Percentiles rank a stretch among this genome's conserved stretches.
These are phyloP conservation scores for Botrytis porri DNA, from an alignment of 2,329 filamentous ascomycete species.

Conservation along the genomic window DNA sequence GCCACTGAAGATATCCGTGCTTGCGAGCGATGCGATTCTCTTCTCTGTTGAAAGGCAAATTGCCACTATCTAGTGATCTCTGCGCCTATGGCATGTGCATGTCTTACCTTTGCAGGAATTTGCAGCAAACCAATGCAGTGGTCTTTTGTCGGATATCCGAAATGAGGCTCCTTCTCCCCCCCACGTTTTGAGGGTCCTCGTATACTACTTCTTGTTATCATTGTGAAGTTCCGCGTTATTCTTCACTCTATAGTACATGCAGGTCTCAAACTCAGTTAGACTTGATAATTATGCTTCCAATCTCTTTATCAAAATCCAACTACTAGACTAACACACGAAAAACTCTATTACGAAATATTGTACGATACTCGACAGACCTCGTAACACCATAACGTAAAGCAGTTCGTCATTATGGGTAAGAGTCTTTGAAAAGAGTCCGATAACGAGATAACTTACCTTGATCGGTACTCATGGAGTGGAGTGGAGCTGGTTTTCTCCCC, in stretches of 20 bases:
- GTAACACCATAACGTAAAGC: slow-evolving; percentile 3
- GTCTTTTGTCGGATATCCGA: not conserved
- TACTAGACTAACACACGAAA: not conserved
- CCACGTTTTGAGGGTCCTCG: not conserved
- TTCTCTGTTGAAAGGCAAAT: not conserved
- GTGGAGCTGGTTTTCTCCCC: slow-evolving; percentile 6
- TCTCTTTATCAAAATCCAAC: not conserved
- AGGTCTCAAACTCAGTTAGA: not conserved
- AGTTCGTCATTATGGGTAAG: not conserved
- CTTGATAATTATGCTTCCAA: not conserved
- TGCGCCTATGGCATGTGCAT: not conserved
- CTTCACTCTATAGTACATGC: not conserved
- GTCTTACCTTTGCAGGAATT: not conserved
- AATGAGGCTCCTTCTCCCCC: slow-evolving; percentile 9
- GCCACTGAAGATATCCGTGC: not conserved
- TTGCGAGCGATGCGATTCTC: not conserved
- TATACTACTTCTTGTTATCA: not conserved
- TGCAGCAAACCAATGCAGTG: not conserved
- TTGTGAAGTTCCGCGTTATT: not conserved
- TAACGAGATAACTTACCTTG: not conserved
- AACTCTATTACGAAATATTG: not conserved
- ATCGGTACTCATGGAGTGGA: slow-evolving; percentile 1
- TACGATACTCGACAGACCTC: not conserved
- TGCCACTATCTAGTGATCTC: slow-evolving; percentile 11
- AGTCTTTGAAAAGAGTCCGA: not conserved